These are phyloP conservation scores for Xylaria sp. DNA, from an alignment of 2,329 filamentous ascomycete genomes.

Conservation along the genomic window DNA sequence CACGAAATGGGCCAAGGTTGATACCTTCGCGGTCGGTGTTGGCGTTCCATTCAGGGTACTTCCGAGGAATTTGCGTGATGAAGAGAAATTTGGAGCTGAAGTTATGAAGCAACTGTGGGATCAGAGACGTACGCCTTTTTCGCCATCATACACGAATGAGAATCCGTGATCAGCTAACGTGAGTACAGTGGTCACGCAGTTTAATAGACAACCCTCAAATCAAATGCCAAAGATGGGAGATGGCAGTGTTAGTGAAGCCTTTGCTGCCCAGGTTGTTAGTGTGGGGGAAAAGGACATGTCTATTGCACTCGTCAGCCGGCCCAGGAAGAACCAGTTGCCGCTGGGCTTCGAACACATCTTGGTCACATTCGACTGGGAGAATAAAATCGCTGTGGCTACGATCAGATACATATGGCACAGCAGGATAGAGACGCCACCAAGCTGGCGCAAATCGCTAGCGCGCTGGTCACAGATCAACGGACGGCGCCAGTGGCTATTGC, in stretches of 20 bases:
- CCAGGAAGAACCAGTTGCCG: slow-evolving; percentile 33
- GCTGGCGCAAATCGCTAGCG: slow-evolving; percentile 37
- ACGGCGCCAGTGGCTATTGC: slow-evolving; percentile 35
- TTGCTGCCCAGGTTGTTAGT: slow-evolving; percentile 36
- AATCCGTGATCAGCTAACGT: slow-evolving; percentile 9
- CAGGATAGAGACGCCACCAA: slow-evolving; percentile 28
- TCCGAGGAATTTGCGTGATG: slow-evolving; percentile 22
- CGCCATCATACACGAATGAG: not conserved
- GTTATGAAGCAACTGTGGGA: slow-evolving; percentile 39
- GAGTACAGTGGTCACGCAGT: slow-evolving; percentile 35
- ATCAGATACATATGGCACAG: slow-evolving; percentile 37
- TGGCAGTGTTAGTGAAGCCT: slow-evolving; percentile 27
- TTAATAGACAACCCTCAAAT: slow-evolving; percentile 18
- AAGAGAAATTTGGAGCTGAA: slow-evolving; percentile 34
- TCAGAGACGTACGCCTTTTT: slow-evolving; percentile 33
- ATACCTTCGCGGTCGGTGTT: slow-evolving; percentile 36
- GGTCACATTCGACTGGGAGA: slow-evolving; percentile 29
- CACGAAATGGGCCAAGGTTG: slow-evolving; percentile 35
- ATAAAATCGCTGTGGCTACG: slow-evolving; percentile 32
- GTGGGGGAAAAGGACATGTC: slow-evolving; percentile 38
- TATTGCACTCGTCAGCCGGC: slow-evolving; percentile 36
- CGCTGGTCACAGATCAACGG: slow-evolving; percentile 38
- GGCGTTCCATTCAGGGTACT: slow-evolving; percentile 27
- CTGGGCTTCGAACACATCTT: slow-evolving; percentile 36
- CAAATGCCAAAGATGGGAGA: slow-evolving; percentile 34